Evolutionary conservation across 164 flowering plant species (phyloP).

Genomic region (Aristolochia contorta): DNA sequence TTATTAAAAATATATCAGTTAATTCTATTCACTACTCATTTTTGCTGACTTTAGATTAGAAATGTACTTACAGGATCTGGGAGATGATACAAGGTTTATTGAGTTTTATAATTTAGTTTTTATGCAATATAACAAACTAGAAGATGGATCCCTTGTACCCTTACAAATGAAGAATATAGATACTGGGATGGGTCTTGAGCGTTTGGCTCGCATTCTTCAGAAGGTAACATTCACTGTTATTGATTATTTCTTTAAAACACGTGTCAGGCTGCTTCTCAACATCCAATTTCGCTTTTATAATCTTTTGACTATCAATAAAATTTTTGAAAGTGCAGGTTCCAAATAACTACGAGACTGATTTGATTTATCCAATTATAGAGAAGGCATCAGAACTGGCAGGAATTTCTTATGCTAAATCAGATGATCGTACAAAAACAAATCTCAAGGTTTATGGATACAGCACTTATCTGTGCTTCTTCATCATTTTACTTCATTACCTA

Average conservation of each 20-base stretch:
- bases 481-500: background rate
- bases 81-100: slow-evolving; percentile 88
- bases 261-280: no score
- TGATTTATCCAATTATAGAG: slow-evolving; percentile 90
- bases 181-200: slow-evolving; percentile 91
- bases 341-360: slow-evolving; percentile 89
- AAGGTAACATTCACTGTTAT: slow-evolving; percentile 29
- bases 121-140: slow-evolving; percentile 85
- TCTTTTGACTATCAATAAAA: background rate
- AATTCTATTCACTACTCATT: background rate
- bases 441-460: slow-evolving; percentile 46
- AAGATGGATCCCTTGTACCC: slow-evolving; percentile 88
- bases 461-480: slow-evolving; percentile 3
- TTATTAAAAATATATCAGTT: no score
- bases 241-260: background rate
- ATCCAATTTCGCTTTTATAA: background rate
- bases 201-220: slow-evolving; percentile 91
- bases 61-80: slow-evolving; percentile 55
- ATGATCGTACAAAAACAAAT: slow-evolving; percentile 50
- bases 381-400: slow-evolving; percentile 70
- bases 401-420: slow-evolving; percentile 50
- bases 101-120: slow-evolving; percentile 94
- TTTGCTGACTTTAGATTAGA: background rate
- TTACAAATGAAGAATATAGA: slow-evolving; percentile 81
- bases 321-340: slow-evolving; percentile 59